Base-by-base conservation (phyloP, 495 filamentous ascomycete species). In the Penicillium longicatenatum region DNA sequence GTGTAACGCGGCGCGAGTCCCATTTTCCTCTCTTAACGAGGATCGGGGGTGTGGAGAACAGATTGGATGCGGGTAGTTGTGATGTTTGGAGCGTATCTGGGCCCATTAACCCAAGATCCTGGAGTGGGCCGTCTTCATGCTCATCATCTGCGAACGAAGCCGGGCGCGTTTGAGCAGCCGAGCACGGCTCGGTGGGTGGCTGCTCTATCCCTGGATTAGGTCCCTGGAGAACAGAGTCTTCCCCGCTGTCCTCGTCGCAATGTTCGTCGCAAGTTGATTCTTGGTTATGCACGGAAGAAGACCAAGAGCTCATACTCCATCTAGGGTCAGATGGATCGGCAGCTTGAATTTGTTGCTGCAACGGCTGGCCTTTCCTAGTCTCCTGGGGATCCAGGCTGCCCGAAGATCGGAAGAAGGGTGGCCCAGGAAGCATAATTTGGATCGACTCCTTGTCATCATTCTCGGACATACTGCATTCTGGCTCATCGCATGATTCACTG, bases 361-460 rank as follows among this genome's bases (percentile, higher is more conserved):
- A 63, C 3, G 57, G 50, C 29, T 68, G 64, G 3, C 65, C 49
- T 39, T 67, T 58, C 11, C 57, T 55, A 12, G 65, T 52, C 33
- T 72, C 72, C 22, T 70, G 68, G 16, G 65, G 64, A 52, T 75
- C 71, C 17, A 65, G 70, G 29, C 59, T 66, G 50, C 70, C 66
- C 11, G 60, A 55, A 22, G 68, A 62, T 24, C 77, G 70, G 39
- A 74, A 67, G 16, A 76, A 73, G 21, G 78, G 64, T 4, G 77
- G 72, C 35, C 78, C 73, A 33, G 74, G 71, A 48, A 85, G 70
- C 82, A 87, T 83, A 41, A 87, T 86, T 29, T 81, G 78, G 30
- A 88, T 84, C 1, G 85, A 86, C 57, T 82, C 84, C 58, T 78
- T 74, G 45, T 84, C 81, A 39, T 84, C 79, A 33, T 57, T 71